Percentiles rank a stretch among this genome's conserved stretches.
Conservation (phyloP, 1,139 yeast genomes). For the Kodamaea sp. region DNA sequence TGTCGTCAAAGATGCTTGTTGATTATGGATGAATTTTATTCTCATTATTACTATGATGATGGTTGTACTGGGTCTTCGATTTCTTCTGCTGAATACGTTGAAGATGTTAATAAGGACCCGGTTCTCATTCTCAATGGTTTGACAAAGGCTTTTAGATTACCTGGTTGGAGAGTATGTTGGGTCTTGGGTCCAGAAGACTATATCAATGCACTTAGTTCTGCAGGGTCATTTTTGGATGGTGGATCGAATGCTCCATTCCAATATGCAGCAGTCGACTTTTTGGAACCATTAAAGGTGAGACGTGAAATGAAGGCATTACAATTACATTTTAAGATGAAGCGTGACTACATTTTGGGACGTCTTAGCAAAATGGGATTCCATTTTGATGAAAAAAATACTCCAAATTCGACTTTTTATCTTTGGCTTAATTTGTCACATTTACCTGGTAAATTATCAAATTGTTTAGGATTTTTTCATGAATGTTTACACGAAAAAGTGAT, state of each 20-base stretch:
- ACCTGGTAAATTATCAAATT: constrained; percentile 58
- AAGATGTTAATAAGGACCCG: constrained; percentile 60
- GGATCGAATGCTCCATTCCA: constrained; percentile 67
- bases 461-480: constrained; percentile 67
- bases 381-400: constrained; percentile 44
- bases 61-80: constrained; percentile 55
- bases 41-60: constrained; percentile 61
- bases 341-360: constrained; percentile 56
- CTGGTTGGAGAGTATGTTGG: constrained; percentile 74
- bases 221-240: constrained; percentile 65
- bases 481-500: constrained; percentile 62
- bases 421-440: constrained; percentile 61
- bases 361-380: constrained; percentile 55
- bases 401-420: constrained; percentile 62
- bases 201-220: constrained; percentile 54
- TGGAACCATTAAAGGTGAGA: constrained; percentile 50
- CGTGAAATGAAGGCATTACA: constrained; percentile 61
- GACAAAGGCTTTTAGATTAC: constrained; percentile 62
- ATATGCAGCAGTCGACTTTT: constrained; percentile 57
- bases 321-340: constrained; percentile 55
- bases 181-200: constrained; percentile 64
- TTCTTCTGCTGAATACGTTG: constrained; percentile 52
- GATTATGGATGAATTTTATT: constrained; percentile 67
- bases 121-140: constrained; percentile 62
- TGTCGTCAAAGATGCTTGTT: constrained; percentile 56